Base-by-base conservation (phyloP, 108 stramenopile genomes). In the Cyclotella baltica region DNA sequence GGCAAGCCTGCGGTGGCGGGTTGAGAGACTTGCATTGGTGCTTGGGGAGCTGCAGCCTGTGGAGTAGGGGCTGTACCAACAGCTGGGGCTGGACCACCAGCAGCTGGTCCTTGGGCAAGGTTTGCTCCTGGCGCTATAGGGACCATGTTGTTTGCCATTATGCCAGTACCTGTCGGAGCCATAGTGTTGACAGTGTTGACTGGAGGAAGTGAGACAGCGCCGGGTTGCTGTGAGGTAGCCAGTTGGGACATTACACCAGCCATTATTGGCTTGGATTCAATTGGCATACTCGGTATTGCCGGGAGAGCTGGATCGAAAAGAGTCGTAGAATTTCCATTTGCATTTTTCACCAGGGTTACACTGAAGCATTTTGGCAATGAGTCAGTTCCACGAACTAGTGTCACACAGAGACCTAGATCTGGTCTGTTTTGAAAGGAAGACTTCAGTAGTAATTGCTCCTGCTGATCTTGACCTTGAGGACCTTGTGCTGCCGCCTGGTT, bases 291-390 rank as follows among this genome's bases (percentile, higher is more conserved):
- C 22, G 64, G 64, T 47, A 67, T 38, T 40, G 46, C n/a, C 30
- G 75, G 75, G 28, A 67, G 47, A n/a, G 65, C 16, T n/a, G 75
- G 75, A 18, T 67, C 46, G 43, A 67, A 76, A 37, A 22, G 36
- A 70, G 56, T 0, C 18, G 27, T 37, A 13, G 0, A 20, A 23
- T 34, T 51, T 48, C 63, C 66, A 20, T 29, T 47, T 18, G 40
- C 61, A 57, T 74, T 75, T 65, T 80, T 80, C 18, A 80, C 73
- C 19, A 80, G 36, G 3, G 78, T 80, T 22, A 83, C 51, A 22
- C 72, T 73, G 71, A 78, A 83, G 47, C 70, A 82, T 63, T 72
- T 82, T 3, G 76, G 66, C 34, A 72, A 11, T n/a, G 36, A 33
- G 20, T 77, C 76, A 31, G 50, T 46, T 10, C 62, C 70, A 25